These are phyloP conservation scores for Penicillium bialowiezense DNA, from an alignment of 495 filamentous ascomycete genomes.

Conservation along the genomic window DNA sequence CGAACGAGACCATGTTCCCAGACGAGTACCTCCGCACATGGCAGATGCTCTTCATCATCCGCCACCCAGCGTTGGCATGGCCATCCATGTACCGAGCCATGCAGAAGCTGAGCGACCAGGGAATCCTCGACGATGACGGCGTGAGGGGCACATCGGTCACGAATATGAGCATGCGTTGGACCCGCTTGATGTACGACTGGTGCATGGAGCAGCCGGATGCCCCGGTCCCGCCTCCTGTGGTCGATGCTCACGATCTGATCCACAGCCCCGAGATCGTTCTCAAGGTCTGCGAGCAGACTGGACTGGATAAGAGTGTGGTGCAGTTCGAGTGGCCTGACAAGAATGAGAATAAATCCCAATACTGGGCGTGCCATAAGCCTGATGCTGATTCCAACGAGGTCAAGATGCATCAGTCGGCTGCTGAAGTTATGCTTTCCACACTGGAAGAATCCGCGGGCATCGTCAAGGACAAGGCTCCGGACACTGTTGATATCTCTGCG, in stretches of 20 bases:
- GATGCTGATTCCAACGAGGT: background rate
- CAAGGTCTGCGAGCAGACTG: conserved; percentile 30
- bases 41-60: conserved; percentile 39
- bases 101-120: conserved; percentile 15
- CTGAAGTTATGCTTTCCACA: conserved; percentile 27
- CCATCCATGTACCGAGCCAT: conserved; percentile 36
- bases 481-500: conserved; percentile 29
- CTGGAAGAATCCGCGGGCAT: conserved; percentile 34
- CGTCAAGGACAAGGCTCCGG: conserved; percentile 33
- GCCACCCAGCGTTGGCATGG: conserved; percentile 40
- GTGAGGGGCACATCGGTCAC: conserved; percentile 10
- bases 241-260: conserved; percentile 49
- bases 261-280: conserved; percentile 27
- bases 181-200: conserved; percentile 35
- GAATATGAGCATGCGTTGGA: conserved; percentile 33
- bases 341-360: conserved; percentile 13
- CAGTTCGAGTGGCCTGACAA: conserved; percentile 37
- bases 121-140: conserved; percentile 9
- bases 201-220: conserved; percentile 19
- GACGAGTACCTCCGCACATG: conserved; percentile 36
- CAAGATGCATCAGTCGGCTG: background rate
- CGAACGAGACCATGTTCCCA: conserved; percentile 36
- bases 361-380: background rate
- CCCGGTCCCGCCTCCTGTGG: conserved; percentile 25
- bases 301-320: conserved; percentile 31